These are phyloP conservation scores for Trametes elegans DNA, from an alignment of 768 basidiomycete genomes.

Conservation along the genomic window DNA sequence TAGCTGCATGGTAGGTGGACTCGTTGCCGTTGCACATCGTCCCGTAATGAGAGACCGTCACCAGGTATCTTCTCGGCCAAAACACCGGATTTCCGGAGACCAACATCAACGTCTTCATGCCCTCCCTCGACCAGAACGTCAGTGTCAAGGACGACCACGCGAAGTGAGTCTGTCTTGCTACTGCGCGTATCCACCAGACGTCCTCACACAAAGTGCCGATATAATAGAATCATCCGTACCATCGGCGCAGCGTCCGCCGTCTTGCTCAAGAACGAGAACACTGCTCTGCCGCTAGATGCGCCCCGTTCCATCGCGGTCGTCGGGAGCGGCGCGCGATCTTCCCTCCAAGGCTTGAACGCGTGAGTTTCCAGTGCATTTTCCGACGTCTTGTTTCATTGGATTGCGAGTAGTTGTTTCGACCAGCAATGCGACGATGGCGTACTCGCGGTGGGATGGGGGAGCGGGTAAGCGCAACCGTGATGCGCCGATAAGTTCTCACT, in stretches of 20 bases:
- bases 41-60: constrained; percentile 3
- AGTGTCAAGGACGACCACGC: constrained; percentile 41
- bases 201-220: no score
- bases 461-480: constrained; percentile 28
- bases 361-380: constrained; percentile 22
- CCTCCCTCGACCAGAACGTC: constrained; percentile 33
- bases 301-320: constrained; percentile 55
- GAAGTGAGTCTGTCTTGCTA: constrained; percentile 7
- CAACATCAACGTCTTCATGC: constrained; percentile 55
- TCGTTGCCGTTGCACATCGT: not conserved
- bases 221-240: constrained; percentile 21
- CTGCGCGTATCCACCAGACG: no score
- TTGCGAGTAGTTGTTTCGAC: constrained; percentile 41
- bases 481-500: not conserved
- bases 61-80: constrained; percentile 49
- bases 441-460: constrained; percentile 58
- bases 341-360: constrained; percentile 55
- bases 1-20: constrained; percentile 50
- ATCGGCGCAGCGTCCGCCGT: constrained; percentile 65
- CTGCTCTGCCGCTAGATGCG: constrained; percentile 43
- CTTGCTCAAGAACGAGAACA: constrained; percentile 56
- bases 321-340: constrained; percentile 50
- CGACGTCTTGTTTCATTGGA: not conserved
- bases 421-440: constrained; percentile 59
- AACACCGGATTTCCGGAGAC: constrained; percentile 50